Evolutionary conservation across 78 protist genomes (phyloP).

Genomic region (Dictyostelium firmibasis): DNA sequence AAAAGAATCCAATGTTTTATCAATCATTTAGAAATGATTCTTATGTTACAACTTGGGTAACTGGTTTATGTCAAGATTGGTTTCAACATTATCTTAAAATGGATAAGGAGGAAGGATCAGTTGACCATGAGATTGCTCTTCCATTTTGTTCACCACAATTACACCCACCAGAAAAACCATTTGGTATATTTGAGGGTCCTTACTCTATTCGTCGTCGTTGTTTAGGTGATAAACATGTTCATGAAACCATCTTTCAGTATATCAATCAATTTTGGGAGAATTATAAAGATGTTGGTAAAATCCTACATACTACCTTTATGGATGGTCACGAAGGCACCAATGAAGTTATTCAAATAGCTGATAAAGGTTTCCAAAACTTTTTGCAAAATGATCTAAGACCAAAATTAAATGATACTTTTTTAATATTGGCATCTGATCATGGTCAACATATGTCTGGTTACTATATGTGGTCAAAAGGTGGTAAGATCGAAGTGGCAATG

Average conservation of each 20-base stretch:
- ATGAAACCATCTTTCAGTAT: slow-evolving; percentile 19
- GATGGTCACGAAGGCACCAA: slow-evolving; percentile 66
- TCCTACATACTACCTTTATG: slow-evolving; percentile 24
- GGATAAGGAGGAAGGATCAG: background rate
- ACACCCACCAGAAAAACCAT: slow-evolving; percentile 52
- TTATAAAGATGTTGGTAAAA: slow-evolving; percentile 42
- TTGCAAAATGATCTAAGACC: background rate
- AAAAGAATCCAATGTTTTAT: slow-evolving; percentile 20
- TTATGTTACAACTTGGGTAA: slow-evolving; percentile 38
- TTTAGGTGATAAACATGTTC: slow-evolving; percentile 25
- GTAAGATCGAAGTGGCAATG: slow-evolving; percentile 32
- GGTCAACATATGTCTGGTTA: slow-evolving; percentile 48
- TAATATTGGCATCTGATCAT: slow-evolving; percentile 30
- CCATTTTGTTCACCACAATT: slow-evolving; percentile 68
- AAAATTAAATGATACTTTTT: slow-evolving; percentile 18
- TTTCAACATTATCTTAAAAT: background rate
- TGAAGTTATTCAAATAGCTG: slow-evolving; percentile 28
- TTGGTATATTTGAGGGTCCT: slow-evolving; percentile 4
- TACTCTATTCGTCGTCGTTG: slow-evolving; percentile 38
- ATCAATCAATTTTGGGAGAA: slow-evolving; percentile 45
- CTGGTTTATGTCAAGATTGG: slow-evolving; percentile 74
- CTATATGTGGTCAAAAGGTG: slow-evolving; percentile 22
- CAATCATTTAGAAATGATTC: slow-evolving; percentile 73
- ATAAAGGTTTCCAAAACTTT: background rate
- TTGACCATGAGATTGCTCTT: slow-evolving; percentile 45